Evolutionary conservation across 768 basidiomycete genomes (phyloP), one percentile per base, ranked within the genome.

Genomic region (Ramaria rubella): DNA sequence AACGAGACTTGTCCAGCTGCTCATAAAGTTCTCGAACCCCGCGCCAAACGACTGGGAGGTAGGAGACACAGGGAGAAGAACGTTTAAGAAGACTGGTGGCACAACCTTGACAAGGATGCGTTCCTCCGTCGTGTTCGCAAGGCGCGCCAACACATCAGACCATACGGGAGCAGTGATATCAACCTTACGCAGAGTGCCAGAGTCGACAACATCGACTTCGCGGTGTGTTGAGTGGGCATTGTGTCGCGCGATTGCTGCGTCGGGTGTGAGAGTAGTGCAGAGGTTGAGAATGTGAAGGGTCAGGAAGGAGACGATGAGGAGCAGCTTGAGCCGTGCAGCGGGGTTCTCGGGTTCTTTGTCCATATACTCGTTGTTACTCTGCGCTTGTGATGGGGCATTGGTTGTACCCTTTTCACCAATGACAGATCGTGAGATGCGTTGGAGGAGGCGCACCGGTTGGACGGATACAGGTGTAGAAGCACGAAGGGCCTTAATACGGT

Each of bases 241-340:
- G 65, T 75, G 71, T 58, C 78, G 70, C 62, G 77, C 62, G 69
- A 81, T 62, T 57, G 81, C 68, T 62, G 82, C 77, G n/a, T 78
- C 75, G 30, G 83, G 79, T 0, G 94, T 87, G 49, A 99, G 81
- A 0, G 96, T 94, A 0, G 94, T 89, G 68, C 86, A 87, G 58
- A 98, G 81, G 75, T 97, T 98, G 60, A 96, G 80, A 54, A 94
- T 81, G 63, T 99, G 96, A 2, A 99, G 73, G 0, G 84, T 84
- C 61, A 95, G 77, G 81, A 98, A 99, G 3, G 94, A 86, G 17
- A 85, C 85, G 62, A 99, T 91, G 64, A 98, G 75, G 57, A 96
- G 81, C 15, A 98, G 78, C 71, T 97, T 97, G 59, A 99, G 77
- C 36, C 92, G 73, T 3, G 87, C 85, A 26, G 92, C 86, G 0